Evolutionary conservation across 805 yeast genomes (phyloP), one percentile per base, ranked within the genome.

Genomic region (Henningerozyma blattae): DNA sequence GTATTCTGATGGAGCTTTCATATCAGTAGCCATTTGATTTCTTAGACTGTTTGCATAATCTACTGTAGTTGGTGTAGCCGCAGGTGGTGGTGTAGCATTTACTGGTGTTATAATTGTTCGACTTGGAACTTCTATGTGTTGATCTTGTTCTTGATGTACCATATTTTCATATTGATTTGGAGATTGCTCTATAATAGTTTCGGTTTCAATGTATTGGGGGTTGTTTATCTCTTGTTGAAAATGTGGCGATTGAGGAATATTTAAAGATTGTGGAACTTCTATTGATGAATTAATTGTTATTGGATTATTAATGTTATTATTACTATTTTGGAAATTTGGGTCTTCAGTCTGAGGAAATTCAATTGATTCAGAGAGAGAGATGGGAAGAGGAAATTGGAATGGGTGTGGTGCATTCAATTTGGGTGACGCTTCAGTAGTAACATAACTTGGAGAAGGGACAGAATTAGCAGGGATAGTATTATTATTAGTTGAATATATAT

Each of bases 1-100:
- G 52, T 91, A 91, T 48, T 87, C 96, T 0, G 89, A 78, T 0
- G 87, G 83, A 18, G 79, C 68, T 48, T 79, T 76, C 52, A 70
- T 64, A 38, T 77, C 83, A 0, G 79, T 57, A 2, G 67, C 68
- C 41, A 64, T 38, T 27, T 52, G 52, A 36, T 56, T 64, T 34
- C 70, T 53, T 32, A 59, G 28, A 26, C 43, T 45, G 12, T 39
- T 39, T 5, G 48, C 52, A 19, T 46, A 48, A 19, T 48, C 58
- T 28, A 50, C 55, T 4, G 46, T 38, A 22, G 39, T 28, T 1
- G 52, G 40, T 28, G 34, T 35, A 16, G 32, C 42, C 16, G 39
- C 40, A 8, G 42, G 5, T 14, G 43, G 37, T 17, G 41, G 40
- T 3, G 38, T 37, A 12, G 36, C 14, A 12, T 28, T 22, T 18